phyloP scores from a whole-genome alignment of 306 rosid genomes.

The Quercus parvula region DNA sequence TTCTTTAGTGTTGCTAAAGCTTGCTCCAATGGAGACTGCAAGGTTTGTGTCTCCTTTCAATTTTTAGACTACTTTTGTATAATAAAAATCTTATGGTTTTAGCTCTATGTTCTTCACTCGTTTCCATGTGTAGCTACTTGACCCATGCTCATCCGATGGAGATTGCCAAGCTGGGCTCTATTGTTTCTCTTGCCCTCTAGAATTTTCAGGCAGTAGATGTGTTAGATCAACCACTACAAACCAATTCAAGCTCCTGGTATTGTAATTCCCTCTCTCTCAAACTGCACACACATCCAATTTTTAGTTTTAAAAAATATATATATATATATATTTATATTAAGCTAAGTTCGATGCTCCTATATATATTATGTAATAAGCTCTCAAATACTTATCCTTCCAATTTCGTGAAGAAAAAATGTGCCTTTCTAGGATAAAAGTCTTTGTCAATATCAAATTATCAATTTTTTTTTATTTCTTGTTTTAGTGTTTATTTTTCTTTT shows the following conservation, averaged over 20 bases:
- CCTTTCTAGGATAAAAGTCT: neutral
- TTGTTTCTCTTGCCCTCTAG: conserved; percentile 57
- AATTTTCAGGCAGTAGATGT: conserved; percentile 52
- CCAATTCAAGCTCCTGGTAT: conserved; percentile 77
- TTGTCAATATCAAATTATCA: no score
- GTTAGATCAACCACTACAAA: conserved; percentile 62
- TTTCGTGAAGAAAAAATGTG: neutral
- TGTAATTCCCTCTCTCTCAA: neutral
- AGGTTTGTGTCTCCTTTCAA: conserved; percentile 35
- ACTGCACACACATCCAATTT: neutral
- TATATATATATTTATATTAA: no score
- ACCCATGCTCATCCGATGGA: conserved; percentile 58
- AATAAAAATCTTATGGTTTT: neutral
- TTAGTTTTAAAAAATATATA: no score
- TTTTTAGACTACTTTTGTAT: neutral
- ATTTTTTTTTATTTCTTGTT: no score
- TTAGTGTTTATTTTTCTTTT: no score
- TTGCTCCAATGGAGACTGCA: conserved; percentile 62
- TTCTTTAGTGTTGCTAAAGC: conserved; percentile 24
- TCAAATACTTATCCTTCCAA: neutral
- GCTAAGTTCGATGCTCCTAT: no score
- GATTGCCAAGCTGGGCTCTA: conserved; percentile 60
- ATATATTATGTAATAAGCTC: no score
- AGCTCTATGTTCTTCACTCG: neutral
- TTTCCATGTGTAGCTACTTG: conserved; percentile 43